Base-by-base conservation (phyloP, 805 yeast species). In the Ogataea corticis region DNA sequence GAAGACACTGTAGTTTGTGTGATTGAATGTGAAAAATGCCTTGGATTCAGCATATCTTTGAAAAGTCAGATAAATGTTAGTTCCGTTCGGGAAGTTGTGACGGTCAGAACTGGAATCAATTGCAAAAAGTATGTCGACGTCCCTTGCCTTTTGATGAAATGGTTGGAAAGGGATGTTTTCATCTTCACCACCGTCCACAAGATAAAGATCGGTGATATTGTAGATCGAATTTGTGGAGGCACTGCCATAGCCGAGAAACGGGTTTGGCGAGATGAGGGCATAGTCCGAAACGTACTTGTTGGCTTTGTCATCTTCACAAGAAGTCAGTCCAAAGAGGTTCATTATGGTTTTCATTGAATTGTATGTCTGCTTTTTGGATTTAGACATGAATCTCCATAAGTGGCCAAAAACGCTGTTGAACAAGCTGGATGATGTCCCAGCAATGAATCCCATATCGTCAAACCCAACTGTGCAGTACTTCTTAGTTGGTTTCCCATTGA, bases 341-440 rank as follows among this genome's bases (percentile, higher is more conserved):
- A 77, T 63, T 29, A 67, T 62, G 4, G 67, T 62, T 23, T 61
- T 53, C 48, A 70, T 23, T 39, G 76, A 66, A 42, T 47, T 51
- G 46, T 66, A 65, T 33, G 72, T 57, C 30, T 66, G 63, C 31
- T 52, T 52, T 16, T 66, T 61, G 1, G 69, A 57, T 21, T 55
- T 49, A 1, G 70, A 60, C 29, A 64, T 59, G 30, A 62, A 38
- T 40, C 71, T 64, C 71, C 79, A 76, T 7, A 80, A 58, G 49
- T 73, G 76, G 9, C 76, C 58, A 42, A 82, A 68, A 0, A 79
- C 74, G 51, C 69, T 74, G 53, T 79, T 82, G 66, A 82, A 82
- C 19, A 82, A 60, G 0, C 85, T 78, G 0, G 87, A 82, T 0
- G 87, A 80, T 0, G 87, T 79, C 0, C 80, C 87, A 0, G 82